phyloP scores from a whole-genome alignment of 1,284 basidiomycete genomes.

The Boletus hoseneyae region DNA sequence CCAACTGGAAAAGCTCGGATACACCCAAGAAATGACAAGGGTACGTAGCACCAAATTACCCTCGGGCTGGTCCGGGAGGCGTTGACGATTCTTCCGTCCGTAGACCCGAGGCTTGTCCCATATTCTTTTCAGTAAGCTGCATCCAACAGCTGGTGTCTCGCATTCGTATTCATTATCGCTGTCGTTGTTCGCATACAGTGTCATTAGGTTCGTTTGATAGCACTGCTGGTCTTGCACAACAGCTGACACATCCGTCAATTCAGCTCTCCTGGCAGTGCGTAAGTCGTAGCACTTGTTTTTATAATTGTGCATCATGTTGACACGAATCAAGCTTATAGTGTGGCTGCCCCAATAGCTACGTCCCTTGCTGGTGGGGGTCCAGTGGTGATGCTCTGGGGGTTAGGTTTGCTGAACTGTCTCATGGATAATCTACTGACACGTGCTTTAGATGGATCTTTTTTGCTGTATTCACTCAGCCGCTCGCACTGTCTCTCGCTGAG shows the following conservation, averaged over 20 bases:
- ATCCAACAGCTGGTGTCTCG: background rate
- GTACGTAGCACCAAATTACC: slow-evolving; percentile 29
- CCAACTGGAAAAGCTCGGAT: slow-evolving; percentile 45
- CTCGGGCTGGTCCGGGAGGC: background rate
- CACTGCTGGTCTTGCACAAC: no score
- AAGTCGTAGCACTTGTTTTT: slow-evolving; percentile 20
- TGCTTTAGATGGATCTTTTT: slow-evolving; percentile 45
- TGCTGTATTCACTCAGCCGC: slow-evolving; percentile 41
- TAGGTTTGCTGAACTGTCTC: background rate
- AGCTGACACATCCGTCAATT: background rate
- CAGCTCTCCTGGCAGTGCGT: slow-evolving; percentile 56
- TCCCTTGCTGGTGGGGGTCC: slow-evolving; percentile 51
- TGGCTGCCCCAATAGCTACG: slow-evolving; percentile 51
- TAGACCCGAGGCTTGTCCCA: slow-evolving; percentile 48
- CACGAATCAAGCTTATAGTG: slow-evolving; percentile 43
- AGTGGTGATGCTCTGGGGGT: slow-evolving; percentile 54
- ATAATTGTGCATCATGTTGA: slow-evolving; percentile 3
- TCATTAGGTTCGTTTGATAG: slow-evolving; percentile 37
- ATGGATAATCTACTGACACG: no score
- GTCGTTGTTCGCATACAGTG: slow-evolving; percentile 33
- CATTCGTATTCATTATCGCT: slow-evolving; percentile 1
- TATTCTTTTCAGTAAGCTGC: slow-evolving; percentile 46
- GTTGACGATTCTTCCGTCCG: background rate
- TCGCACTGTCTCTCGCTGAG: slow-evolving; percentile 52
- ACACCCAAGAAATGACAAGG: slow-evolving; percentile 48